phyloP scores from a whole-genome alignment of 805 yeast genomes.

The Diddensiella santjacobensis region DNA sequence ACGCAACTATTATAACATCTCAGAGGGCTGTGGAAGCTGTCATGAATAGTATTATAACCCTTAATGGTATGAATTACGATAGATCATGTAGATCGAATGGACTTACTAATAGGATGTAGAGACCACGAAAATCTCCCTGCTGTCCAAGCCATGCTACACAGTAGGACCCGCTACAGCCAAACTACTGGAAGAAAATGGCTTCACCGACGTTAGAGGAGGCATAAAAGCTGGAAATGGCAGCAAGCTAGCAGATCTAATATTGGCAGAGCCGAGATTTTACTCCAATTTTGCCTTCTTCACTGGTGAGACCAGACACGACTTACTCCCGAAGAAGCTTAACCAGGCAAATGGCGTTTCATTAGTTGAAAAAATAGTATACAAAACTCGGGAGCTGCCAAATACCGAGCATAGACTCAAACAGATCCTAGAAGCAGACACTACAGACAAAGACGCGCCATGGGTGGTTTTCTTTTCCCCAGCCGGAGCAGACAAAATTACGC shows the following conservation, averaged over 20 bases:
- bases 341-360: slow-evolving; percentile 41
- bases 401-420: slow-evolving; percentile 36
- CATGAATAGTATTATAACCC: background rate
- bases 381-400: slow-evolving; percentile 52
- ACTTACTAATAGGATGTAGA: slow-evolving; percentile 4
- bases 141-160: slow-evolving; percentile 55
- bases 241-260: slow-evolving; percentile 60
- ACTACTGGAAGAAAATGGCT: slow-evolving; percentile 59
- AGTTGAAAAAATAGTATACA: slow-evolving; percentile 63
- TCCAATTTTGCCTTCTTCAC: slow-evolving; percentile 59
- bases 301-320: slow-evolving; percentile 80
- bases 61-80: background rate
- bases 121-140: slow-evolving; percentile 21
- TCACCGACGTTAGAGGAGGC: slow-evolving; percentile 67
- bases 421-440: slow-evolving; percentile 11
- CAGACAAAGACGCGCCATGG: slow-evolving; percentile 45
- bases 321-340: slow-evolving; percentile 61
- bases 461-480: slow-evolving; percentile 88
- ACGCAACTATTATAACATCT: slow-evolving; percentile 72
- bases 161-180: slow-evolving; percentile 87
- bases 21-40: slow-evolving; percentile 85
- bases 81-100: background rate
- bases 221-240: slow-evolving; percentile 76
- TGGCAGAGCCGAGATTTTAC: slow-evolving; percentile 27
- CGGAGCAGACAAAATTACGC: slow-evolving; percentile 65